Base-by-base conservation (phyloP, 2,329 filamentous ascomycete genomes). In the Trichophaea hybrida region DNA sequence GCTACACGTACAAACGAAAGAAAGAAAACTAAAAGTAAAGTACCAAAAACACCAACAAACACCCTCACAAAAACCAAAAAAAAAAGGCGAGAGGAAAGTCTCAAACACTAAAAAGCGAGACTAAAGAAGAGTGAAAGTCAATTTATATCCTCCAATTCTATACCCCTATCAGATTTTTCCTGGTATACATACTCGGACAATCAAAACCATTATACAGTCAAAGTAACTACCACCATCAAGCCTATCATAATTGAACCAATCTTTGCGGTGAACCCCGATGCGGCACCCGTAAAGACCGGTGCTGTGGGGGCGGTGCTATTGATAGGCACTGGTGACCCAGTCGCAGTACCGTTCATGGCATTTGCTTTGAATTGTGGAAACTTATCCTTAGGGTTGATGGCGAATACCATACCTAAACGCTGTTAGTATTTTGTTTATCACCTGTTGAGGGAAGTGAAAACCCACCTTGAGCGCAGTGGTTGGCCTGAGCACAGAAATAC, bases 361-460 rank as follows among this genome's bases (percentile, higher is more conserved):
- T 40, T 55, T 8, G 15, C 12, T 31, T 55, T 55, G 31, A 55
- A 55, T 37, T 40, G 15, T 1, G 35, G 13, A 17, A 55, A 43
- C 53, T 55, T 40, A 5, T 44, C 53, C n/a, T 31, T 35, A 6
- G 86, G 84, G 77, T 90, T 90, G 75, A 90, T 82, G 71, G 83
- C 84, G 73, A 89, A 86, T 66, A 80, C 78, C 86, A 89, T 90
- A 68, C 85, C 85, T 72, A 80, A 77, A 53, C 83, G 83, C 71
- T 85, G 89, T 76, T 89, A 85, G 62, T 73, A 74, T 53, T 12
- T 17, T 43, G n/a, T 43, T 43, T 15, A 43, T 43, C 38, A 43
- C 31, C 48, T 15, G 15, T 1, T 24, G 12, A 51, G 8, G 48
- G 31, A 24, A 12, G n/a, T 13, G 48, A 32, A 51, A 51, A 51